Percentiles rank a stretch among this genome's conserved stretches.
Evolutionary conservation across 2,329 filamentous ascomycete species (phyloP).

Genomic region (Paecilomyces sp.): DNA sequence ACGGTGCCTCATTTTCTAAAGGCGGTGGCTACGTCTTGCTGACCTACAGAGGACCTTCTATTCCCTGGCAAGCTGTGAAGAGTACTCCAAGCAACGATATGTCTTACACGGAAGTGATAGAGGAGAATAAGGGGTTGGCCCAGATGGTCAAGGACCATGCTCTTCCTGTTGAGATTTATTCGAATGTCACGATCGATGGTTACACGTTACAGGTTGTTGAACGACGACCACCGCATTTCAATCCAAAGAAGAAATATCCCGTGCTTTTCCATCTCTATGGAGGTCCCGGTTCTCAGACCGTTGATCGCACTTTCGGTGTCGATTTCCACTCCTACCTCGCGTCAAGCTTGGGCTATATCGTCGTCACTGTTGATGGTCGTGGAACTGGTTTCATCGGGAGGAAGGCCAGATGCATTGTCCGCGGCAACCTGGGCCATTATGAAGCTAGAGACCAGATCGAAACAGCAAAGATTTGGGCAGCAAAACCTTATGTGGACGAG

Average conservation of each 20-base stretch:
- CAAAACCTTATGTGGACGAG: constrained; percentile 74
- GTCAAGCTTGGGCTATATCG: constrained; percentile 78
- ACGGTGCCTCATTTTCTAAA: constrained; percentile 74
- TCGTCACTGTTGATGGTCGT: constrained; percentile 88
- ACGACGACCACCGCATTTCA: constrained; percentile 82
- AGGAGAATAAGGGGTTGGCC: constrained; percentile 67
- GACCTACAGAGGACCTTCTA: constrained; percentile 71
- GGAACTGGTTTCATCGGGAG: constrained; percentile 89
- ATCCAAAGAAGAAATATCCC: constrained; percentile 76
- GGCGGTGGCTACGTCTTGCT: constrained; percentile 78
- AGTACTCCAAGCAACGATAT: constrained; percentile 66
- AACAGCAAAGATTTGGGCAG: constrained; percentile 75
- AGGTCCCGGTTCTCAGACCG: constrained; percentile 85
- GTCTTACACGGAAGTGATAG: constrained; percentile 62
- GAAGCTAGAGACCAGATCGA: constrained; percentile 90
- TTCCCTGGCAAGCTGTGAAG: constrained; percentile 87
- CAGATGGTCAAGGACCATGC: constrained; percentile 67
- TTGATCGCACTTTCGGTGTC: constrained; percentile 70
- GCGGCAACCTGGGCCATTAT: constrained; percentile 74
- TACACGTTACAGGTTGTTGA: constrained; percentile 70
- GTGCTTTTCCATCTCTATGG: constrained; percentile 94
- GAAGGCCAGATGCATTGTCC: constrained; percentile 70
- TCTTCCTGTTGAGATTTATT: constrained; percentile 74
- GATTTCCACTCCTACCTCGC: constrained; percentile 90
- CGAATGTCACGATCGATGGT: constrained; percentile 76